A percentile compares a stretch with the other conserved stretches of the same genome.
Conservation (phyloP, 768 basidiomycete species). For the Tulasnella calospora region DNA sequence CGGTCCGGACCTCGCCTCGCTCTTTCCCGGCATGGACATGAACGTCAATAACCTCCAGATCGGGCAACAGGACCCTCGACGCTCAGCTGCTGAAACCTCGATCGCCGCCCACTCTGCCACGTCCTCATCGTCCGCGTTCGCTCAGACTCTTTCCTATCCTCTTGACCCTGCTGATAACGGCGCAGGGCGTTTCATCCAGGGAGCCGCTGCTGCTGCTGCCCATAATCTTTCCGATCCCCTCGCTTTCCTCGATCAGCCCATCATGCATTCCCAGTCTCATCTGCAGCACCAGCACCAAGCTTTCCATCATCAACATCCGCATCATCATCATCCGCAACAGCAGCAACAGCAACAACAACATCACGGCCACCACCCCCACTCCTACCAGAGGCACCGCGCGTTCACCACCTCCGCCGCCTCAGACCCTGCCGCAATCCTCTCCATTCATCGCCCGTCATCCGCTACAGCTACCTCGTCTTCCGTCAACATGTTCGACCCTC, state of each 20-base stretch:
- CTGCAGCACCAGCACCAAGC: neutral
- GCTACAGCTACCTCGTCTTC: neutral
- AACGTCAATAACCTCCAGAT: constrained; percentile 10
- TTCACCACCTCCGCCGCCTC: constrained; percentile 2
- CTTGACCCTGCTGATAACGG: neutral
- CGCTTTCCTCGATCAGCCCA: neutral
- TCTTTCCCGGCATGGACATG: constrained; percentile 4
- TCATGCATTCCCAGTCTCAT: neutral
- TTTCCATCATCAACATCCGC: neutral
- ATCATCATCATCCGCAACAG: too few species aligned
- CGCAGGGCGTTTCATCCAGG: neutral
- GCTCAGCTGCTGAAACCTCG: neutral
- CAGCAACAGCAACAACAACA: neutral
- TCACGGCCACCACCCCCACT: neutral
- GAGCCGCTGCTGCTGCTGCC: neutral
- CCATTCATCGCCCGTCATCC: neutral
- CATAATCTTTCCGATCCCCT: neutral
- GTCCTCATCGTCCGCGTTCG: neutral
- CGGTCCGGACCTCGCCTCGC: neutral
- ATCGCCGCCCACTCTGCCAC: neutral
- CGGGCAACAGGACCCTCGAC: constrained; percentile 13
- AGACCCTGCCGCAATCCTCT: neutral
- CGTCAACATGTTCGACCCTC: neutral
- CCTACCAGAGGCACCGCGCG: neutral
- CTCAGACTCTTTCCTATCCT: neutral